Percentiles rank a stretch among this genome's conserved stretches.
phyloP scores from a whole-genome alignment of 768 basidiomycete species.

The Phylloporus sp. region DNA sequence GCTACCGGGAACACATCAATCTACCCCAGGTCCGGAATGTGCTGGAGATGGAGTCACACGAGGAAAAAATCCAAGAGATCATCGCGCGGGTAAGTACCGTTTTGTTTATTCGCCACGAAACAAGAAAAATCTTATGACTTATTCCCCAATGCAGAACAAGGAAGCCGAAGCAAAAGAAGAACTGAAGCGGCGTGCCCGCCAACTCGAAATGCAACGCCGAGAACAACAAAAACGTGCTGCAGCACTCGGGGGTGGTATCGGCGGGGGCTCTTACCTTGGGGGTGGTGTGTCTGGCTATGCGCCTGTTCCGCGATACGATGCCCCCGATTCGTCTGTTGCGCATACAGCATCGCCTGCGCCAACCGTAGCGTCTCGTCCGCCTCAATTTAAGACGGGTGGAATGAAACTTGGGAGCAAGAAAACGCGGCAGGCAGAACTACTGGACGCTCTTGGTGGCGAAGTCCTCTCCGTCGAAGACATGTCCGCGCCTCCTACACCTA shows the following conservation, averaged over 20 bases:
- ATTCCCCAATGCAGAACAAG: slow-evolving; percentile 65
- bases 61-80: slow-evolving; percentile 96
- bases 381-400: slow-evolving; percentile 89
- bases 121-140: neutral
- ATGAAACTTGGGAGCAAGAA: slow-evolving; percentile 98
- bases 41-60: slow-evolving; percentile 88
- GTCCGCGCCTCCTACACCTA: slow-evolving; percentile 49
- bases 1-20: slow-evolving; percentile 77
- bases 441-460: slow-evolving; percentile 85
- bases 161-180: slow-evolving; percentile 99
- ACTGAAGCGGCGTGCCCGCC: slow-evolving; percentile 94
- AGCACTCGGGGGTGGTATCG: slow-evolving; percentile 38
- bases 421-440: slow-evolving; percentile 80
- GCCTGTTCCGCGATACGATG: slow-evolving; percentile 67
- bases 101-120: neutral
- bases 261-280: slow-evolving; percentile 57
- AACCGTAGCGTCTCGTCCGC: slow-evolving; percentile 51
- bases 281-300: slow-evolving; percentile 70
- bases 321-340: slow-evolving; percentile 49
- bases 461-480: slow-evolving; percentile 52
- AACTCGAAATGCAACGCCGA: slow-evolving; percentile 91
- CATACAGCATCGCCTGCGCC: slow-evolving; percentile 42
- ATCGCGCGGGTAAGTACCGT: slow-evolving; percentile 73
- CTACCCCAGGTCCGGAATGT: slow-evolving; percentile 75
- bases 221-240: slow-evolving; percentile 84